Conservation (phyloP, 805 yeast species). For the Wickerhamomyces pijperi region DNA sequence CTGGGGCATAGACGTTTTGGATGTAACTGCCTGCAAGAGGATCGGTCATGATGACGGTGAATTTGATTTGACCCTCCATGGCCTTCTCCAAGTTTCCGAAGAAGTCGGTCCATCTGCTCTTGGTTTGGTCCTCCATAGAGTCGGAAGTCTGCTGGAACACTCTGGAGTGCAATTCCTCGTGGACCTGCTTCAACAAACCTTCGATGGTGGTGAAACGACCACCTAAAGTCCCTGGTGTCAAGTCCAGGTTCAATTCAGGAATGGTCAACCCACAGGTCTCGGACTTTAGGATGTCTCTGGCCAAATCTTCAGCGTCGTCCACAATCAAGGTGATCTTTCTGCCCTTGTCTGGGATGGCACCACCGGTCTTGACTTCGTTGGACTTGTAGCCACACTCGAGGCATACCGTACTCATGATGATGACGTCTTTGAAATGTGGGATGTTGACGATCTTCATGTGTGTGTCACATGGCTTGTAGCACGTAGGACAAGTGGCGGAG, state of each 20-base stretch:
- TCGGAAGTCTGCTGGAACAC: slow-evolving; percentile 83
- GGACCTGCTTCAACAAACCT: slow-evolving; percentile 81
- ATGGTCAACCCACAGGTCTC: slow-evolving; percentile 82
- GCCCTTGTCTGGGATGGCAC: slow-evolving; percentile 85
- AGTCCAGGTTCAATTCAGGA: slow-evolving; percentile 84
- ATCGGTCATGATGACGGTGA: slow-evolving; percentile 84
- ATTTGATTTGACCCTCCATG: slow-evolving; percentile 65
- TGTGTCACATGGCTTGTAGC: slow-evolving; percentile 73
- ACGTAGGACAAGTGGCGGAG: slow-evolving; percentile 85
- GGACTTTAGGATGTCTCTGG: slow-evolving; percentile 88
- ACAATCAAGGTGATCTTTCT: slow-evolving; percentile 59
- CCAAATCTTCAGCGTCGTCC: slow-evolving; percentile 80
- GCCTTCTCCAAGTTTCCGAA: slow-evolving; percentile 69
- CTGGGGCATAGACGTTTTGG: slow-evolving; percentile 98
- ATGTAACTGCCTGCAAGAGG: slow-evolving; percentile 93
- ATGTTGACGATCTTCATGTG: slow-evolving; percentile 95
- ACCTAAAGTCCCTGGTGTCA: slow-evolving; percentile 93
- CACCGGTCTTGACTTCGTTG: slow-evolving; percentile 97
- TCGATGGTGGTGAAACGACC: slow-evolving; percentile 97
- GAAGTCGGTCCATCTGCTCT: slow-evolving; percentile 73
- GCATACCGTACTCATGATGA: slow-evolving; percentile 91
- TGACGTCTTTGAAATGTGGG: slow-evolving; percentile 96
- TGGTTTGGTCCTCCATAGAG: slow-evolving; percentile 75
- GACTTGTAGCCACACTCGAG: slow-evolving; percentile 90
- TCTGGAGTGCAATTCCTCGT: slow-evolving; percentile 77